These are phyloP conservation scores for Hypoxylon subgilvum DNA, from an alignment of 495 filamentous ascomycete species.

Conservation along the genomic window DNA sequence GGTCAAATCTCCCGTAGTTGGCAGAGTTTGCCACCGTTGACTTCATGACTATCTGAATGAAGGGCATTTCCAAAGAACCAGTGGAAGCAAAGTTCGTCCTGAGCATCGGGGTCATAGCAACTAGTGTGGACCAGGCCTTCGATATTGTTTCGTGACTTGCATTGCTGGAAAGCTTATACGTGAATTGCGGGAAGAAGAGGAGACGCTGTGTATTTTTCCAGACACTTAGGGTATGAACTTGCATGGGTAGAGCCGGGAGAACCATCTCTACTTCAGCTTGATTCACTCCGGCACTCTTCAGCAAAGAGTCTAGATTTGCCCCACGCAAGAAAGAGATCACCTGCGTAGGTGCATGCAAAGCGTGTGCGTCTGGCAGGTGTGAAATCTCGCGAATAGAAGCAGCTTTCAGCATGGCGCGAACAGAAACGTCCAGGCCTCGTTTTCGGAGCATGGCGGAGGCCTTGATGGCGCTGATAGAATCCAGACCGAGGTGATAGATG, in stretches of 20 bases:
- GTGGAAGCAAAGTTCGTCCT: constrained; percentile 67
- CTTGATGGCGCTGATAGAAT: constrained; percentile 88
- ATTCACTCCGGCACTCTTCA: constrained; percentile 41
- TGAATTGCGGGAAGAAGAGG: constrained; percentile 69
- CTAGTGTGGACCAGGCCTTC: constrained; percentile 63
- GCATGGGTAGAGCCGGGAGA: constrained; percentile 71
- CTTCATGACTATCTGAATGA: constrained; percentile 60
- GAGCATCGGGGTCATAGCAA: constrained; percentile 61
- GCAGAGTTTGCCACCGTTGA: constrained; percentile 9
- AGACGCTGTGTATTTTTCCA: constrained; percentile 69
- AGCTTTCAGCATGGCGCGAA: constrained; percentile 70
- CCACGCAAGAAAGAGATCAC: constrained; percentile 36
- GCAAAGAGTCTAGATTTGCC: constrained; percentile 41
- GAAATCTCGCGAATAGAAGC: constrained; percentile 67
- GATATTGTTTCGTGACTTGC: constrained; percentile 46
- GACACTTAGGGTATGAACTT: constrained; percentile 70
- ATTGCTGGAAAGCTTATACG: constrained; percentile 50
- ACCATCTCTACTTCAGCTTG: constrained; percentile 57
- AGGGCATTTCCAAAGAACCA: constrained; percentile 48
- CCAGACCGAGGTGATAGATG: constrained; percentile 85
- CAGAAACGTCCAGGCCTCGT: constrained; percentile 61
- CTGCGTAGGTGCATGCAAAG: background rate
- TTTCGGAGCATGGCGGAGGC: constrained; percentile 68
- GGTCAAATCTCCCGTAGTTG: constrained; percentile 1
- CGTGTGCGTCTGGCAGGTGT: background rate